Base-by-base conservation (phyloP, 108 stramenopile genomes). In the Skeletonema grethae region DNA sequence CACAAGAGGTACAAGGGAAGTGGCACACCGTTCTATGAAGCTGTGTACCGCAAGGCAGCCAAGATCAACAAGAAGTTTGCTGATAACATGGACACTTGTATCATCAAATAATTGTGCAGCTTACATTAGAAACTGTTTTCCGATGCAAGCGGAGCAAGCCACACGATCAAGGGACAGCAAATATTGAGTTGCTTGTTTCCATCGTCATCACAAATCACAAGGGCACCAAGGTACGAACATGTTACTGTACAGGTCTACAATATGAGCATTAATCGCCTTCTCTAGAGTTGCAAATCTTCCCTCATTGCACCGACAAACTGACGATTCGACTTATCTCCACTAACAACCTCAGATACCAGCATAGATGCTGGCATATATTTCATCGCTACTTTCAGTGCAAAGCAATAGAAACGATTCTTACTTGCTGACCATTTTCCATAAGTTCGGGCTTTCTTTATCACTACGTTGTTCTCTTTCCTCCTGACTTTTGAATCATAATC, bases 71-170 rank as follows among this genome's bases (percentile, higher is more conserved):
- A 67, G 57, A 16, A 57, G 18, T 50, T 79, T 29, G 78, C 72
- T 13, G 72, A 79, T 18, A 10, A 73, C 25, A 79, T 79, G 78
- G 78, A 79, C 48, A 73, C 72, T 28, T 79, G 78, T 32, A 79
- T 79, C 10, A 46, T 46, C 15, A 65, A 65, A 65, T 65, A 46
- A 46, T 6, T 34, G 34, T 28, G 34, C 34, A 34, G 34, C 34
- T 34, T 7, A 5, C 34, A 28, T 1, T 28, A 28, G 0, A 1
- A 28, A 28, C 1, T 28, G 25, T 1, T 28, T 28, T 28, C 1
- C 25, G 1, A 28, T 28, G 25, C 25, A 28, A 28, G 25, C 0
- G 25, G 25, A 28, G 25, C 25, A 28, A 28, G 25, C 25, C 25
- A 28, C 25, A 28, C 25, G 25, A 28, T 28, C 1, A 28, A 28